Percentiles rank a stretch among this genome's conserved stretches.
These are phyloP conservation scores for Rachicladosporium sp. DNA, from an alignment of 2,329 filamentous ascomycete genomes.

Conservation along the genomic window DNA sequence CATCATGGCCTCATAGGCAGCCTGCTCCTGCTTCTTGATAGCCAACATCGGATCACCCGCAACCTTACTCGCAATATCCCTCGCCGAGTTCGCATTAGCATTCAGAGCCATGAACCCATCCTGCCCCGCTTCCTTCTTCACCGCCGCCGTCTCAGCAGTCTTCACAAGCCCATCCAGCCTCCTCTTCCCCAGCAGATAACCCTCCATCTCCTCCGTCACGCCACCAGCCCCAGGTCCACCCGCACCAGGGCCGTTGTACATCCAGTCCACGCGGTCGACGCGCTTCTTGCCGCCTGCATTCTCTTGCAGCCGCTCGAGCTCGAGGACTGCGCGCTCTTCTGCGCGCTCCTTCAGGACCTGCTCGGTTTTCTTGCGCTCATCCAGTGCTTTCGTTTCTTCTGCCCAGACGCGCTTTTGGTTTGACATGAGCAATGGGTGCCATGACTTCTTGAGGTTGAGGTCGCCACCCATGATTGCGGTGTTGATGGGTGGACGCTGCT, in stretches of 20 bases:
- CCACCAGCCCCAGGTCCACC: constrained; percentile 58
- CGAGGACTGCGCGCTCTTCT: constrained; percentile 84
- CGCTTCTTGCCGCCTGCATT: constrained; percentile 72
- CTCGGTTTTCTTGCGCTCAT: constrained; percentile 88
- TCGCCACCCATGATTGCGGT: constrained; percentile 72
- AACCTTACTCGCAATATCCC: constrained; percentile 77
- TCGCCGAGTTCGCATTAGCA: constrained; percentile 53
- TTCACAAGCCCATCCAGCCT: constrained; percentile 80
- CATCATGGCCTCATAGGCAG: constrained; percentile 51
- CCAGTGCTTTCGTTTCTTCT: constrained; percentile 81
- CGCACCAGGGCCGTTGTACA: constrained; percentile 80
- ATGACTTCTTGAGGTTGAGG: constrained; percentile 84
- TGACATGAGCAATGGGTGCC: constrained; percentile 79
- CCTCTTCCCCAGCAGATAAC: constrained; percentile 82
- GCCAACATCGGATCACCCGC: constrained; percentile 82
- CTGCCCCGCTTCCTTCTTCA: constrained; percentile 52
- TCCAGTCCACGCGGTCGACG: constrained; percentile 85
- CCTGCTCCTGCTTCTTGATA: constrained; percentile 74
- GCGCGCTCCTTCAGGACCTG: constrained; percentile 86
- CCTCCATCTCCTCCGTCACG: constrained; percentile 73
- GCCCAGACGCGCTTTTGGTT: constrained; percentile 88
- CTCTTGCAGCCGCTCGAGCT: constrained; percentile 81
- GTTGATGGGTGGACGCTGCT: constrained; percentile 1
- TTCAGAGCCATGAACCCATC: constrained; percentile 45
- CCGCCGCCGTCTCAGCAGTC: constrained; percentile 64